Base-by-base conservation (phyloP, 2,329 filamentous ascomycete genomes). In the Diaporthe velutina region DNA sequence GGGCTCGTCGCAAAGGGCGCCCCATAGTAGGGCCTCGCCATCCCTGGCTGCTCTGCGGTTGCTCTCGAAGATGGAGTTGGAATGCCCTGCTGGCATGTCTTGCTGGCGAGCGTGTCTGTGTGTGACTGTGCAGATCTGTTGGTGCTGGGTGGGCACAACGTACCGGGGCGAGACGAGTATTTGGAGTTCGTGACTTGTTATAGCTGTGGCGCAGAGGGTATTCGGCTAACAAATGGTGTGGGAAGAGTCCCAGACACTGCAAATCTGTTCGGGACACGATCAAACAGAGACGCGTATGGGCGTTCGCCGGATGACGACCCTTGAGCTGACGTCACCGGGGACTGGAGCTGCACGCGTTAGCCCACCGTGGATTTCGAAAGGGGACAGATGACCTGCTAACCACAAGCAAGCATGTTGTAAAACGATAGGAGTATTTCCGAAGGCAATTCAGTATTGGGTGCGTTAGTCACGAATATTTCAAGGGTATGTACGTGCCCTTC, bases 11-110 rank as follows among this genome's bases (percentile, higher is more conserved):
- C 74, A 75, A 10, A 73, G 55, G 1, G 74, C 74, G 2, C 40
- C 40, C 74, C 74, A 75, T 30, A 75, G 28, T 19, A 73, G 35
- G 13, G 64, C 55, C 38, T 75, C 74, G 61, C 40, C 25, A 25
- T 75, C 70, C 22, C 58, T 60, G 30, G 74, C 74, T 40, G 74
- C 74, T 52, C 58, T 67, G 28, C 55, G 42, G 64, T 75, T 75
- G 71, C 71, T 42, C 30, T 55, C 33, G 54, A 40, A 57, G 9
- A 75, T 75, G 15, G 70, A 73, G 71, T 75, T 75, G 48, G 45
- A 57, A 60, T 71, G 30, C 12, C 73, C 73, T 75, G 66, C 74
- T 74, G 70, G 30, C 77, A 77, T 38, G n/a, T 68, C 64, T 68
- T 68, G 5, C 28, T 25, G 28, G 33, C 33, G n/a, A 40, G n/a